phyloP scores from a whole-genome alignment of 2,329 filamentous ascomycete species.

The Blumeria graminis region DNA sequence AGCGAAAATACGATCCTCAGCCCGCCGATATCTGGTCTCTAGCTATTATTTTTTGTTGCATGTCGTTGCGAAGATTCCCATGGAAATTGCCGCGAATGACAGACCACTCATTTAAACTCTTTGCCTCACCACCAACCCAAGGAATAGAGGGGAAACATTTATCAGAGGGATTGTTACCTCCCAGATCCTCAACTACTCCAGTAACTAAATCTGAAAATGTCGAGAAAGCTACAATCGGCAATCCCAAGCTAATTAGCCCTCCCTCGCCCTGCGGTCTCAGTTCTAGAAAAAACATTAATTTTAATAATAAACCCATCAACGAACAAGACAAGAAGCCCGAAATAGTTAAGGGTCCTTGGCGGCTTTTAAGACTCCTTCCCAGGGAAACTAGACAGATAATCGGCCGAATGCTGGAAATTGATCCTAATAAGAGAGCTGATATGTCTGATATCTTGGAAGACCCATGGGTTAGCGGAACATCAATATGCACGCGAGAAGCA shows the following conservation, averaged over 20 bases:
- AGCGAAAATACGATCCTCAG: constrained; percentile 78
- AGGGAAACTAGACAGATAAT: constrained; percentile 79
- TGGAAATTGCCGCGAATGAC: constrained; percentile 87
- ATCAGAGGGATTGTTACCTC: constrained; percentile 8
- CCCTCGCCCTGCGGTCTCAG: neutral
- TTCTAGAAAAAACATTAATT: neutral
- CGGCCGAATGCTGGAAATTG: constrained; percentile 72
- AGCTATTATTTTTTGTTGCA: constrained; percentile 97
- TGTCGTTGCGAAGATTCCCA: constrained; percentile 82
- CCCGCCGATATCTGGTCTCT: constrained; percentile 95
- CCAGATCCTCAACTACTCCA: constrained; percentile 10
- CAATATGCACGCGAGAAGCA: constrained; percentile 68
- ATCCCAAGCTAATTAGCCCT: neutral
- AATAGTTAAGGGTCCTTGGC: constrained; percentile 78
- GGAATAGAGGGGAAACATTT: constrained; percentile 21
- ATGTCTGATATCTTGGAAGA: constrained; percentile 74
- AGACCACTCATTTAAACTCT: constrained; percentile 88
- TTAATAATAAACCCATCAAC: neutral
- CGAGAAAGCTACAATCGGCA: neutral
- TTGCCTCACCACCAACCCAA: constrained; percentile 63
- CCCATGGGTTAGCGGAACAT: constrained; percentile 66
- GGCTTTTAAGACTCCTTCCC: constrained; percentile 65
- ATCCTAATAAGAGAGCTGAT: constrained; percentile 59
- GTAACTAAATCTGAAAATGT: constrained; percentile 4
- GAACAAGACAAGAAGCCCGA: constrained; percentile 32